These are phyloP conservation scores for Rubroshorea leprosula DNA, from an alignment of 345 rosid species.

Conservation along the genomic window DNA sequence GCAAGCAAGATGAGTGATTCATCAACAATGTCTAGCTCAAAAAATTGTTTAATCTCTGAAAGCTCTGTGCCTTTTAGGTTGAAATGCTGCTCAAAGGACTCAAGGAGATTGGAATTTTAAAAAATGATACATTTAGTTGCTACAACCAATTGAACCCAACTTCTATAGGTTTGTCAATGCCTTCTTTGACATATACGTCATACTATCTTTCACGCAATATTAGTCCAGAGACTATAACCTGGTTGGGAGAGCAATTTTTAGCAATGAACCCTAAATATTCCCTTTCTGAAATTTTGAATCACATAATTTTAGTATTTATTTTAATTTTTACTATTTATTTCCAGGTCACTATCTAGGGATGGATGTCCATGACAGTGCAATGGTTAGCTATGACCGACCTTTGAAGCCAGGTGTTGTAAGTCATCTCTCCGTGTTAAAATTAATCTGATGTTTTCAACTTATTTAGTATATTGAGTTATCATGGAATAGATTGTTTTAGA, in stretches of 20 bases:
- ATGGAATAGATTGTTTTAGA: no score
- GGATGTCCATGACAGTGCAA: slow-evolving; percentile 94
- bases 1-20: slow-evolving; percentile 4
- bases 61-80: slow-evolving; percentile 42
- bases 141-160: slow-evolving; percentile 84
- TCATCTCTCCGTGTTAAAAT: slow-evolving; percentile 8
- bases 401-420: slow-evolving; percentile 95
- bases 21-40: background rate
- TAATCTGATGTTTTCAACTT: background rate
- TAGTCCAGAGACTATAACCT: no score
- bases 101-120: slow-evolving; percentile 71
- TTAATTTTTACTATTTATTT: slow-evolving; percentile 6
- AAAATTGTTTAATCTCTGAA: slow-evolving; percentile 9
- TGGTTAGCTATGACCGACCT: slow-evolving; percentile 59
- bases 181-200: no score
- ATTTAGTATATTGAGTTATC: no score
- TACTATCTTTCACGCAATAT: no score
- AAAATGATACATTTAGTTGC: slow-evolving; percentile 31
- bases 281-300: slow-evolving; percentile 7
- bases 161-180: slow-evolving; percentile 60
- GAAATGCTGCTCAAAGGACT: slow-evolving; percentile 65
- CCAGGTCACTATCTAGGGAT: slow-evolving; percentile 96
- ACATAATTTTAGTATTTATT: background rate
- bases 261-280: background rate
- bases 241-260: no score